These are phyloP conservation scores for Coix lacrymajobi DNA, from an alignment of 176 grass and related monocot species.

Conservation along the genomic window DNA sequence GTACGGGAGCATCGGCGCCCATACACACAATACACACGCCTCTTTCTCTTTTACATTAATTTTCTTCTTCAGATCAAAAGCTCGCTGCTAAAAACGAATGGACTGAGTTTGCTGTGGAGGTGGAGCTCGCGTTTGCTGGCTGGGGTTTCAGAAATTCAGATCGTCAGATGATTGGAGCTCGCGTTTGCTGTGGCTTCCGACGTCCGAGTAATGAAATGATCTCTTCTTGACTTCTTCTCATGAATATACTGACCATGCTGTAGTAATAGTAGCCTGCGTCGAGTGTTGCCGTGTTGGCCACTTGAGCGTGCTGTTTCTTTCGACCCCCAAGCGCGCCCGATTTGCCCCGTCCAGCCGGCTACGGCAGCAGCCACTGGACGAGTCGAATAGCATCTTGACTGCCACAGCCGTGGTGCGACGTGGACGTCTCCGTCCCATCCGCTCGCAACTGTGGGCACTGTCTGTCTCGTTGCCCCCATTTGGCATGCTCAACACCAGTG, in stretches of 20 bases:
- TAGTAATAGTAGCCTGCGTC: not conserved
- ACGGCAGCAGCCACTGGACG: not conserved
- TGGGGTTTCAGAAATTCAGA: not conserved
- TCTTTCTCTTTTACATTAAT: too few relatives aligned
- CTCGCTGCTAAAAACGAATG: too few relatives aligned
- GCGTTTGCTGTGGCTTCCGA: not conserved
- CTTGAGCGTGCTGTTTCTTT: not conserved
- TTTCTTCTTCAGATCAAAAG: too few relatives aligned
- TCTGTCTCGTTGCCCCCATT: not conserved
- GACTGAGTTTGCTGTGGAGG: too few relatives aligned
- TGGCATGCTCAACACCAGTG: not conserved
- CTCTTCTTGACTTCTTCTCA: not conserved
- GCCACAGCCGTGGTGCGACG: not conserved
- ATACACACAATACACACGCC: too few relatives aligned
- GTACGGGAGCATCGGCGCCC: too few relatives aligned
- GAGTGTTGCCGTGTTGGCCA: not conserved
- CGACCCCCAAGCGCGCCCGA: slow-evolving; percentile 22
- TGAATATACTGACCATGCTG: not conserved
- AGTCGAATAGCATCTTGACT: not conserved
- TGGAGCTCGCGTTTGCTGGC: too few relatives aligned
- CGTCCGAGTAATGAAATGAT: not conserved
- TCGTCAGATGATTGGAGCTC: not conserved
- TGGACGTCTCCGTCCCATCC: slow-evolving; percentile 2
- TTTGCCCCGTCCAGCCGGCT: slow-evolving; percentile 36
- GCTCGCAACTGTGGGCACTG: not conserved